A percentile compares a stretch with the other conserved stretches of the same genome.
Evolutionary conservation across 805 yeast genomes (phyloP).

Genomic region (Metahyphopichia silvanorum): DNA sequence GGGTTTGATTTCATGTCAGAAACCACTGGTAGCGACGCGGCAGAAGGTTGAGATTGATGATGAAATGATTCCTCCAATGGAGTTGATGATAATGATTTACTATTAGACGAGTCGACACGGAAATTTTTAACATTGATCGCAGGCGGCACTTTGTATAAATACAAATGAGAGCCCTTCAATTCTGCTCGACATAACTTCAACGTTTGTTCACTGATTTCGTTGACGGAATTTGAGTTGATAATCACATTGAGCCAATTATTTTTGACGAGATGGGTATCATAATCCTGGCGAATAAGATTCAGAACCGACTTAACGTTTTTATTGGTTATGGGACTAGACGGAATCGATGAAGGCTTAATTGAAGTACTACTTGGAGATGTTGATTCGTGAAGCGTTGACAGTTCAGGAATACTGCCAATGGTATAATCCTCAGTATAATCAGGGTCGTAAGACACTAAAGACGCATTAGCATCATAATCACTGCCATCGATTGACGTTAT

Average conservation of each 20-base stretch:
- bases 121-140: slow-evolving; percentile 41
- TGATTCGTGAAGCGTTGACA: no score
- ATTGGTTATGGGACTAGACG: no score
- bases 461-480: background rate
- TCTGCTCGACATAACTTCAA: slow-evolving; percentile 59
- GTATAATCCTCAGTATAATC: slow-evolving; percentile 8
- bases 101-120: slow-evolving; percentile 7
- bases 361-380: no score
- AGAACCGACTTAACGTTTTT: no score
- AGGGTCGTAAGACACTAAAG: slow-evolving; percentile 1
- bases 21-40: background rate
- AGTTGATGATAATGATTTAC: slow-evolving; percentile 1
- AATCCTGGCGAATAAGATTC: slow-evolving; percentile 20
- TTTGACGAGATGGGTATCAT: slow-evolving; percentile 27
- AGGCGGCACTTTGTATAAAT: slow-evolving; percentile 56
- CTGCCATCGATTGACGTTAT: background rate
- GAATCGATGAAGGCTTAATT: no score
- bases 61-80: background rate
- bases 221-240: slow-evolving; percentile 27
- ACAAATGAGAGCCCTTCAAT: slow-evolving; percentile 64
- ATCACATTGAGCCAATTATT: slow-evolving; percentile 38
- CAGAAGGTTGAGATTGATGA: background rate
- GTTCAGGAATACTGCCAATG: slow-evolving; percentile 7
- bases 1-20: background rate
- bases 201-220: slow-evolving; percentile 31